Percentiles rank a stretch among this genome's conserved stretches.
phyloP scores from a whole-genome alignment of 2,329 filamentous ascomycete species.

The Fusarium verrucosum region DNA sequence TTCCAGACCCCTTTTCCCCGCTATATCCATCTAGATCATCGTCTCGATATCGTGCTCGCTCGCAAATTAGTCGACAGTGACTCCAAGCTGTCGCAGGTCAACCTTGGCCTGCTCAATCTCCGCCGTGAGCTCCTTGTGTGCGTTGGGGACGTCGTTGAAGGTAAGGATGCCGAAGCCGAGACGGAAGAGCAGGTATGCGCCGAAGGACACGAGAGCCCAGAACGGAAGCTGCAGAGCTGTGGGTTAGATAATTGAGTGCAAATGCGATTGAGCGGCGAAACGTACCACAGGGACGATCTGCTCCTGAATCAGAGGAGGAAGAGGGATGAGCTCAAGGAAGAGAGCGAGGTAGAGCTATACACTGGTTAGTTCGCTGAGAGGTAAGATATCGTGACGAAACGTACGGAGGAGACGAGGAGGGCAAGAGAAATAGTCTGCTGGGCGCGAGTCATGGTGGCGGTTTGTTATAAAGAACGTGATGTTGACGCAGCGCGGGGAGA shows the following conservation, averaged over 20 bases:
- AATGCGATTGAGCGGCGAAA: slow-evolving; percentile 28
- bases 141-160: slow-evolving; percentile 94
- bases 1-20: slow-evolving; percentile 18
- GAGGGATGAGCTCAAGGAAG: slow-evolving; percentile 83
- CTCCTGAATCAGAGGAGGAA: slow-evolving; percentile 79
- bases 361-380: slow-evolving; percentile 25
- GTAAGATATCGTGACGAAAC: slow-evolving; percentile 39
- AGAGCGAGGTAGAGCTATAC: slow-evolving; percentile 87
- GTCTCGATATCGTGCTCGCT: neutral
- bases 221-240: slow-evolving; percentile 77
- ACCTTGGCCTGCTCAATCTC: slow-evolving; percentile 82
- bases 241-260: neutral
- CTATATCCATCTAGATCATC: slow-evolving; percentile 35
- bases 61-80: slow-evolving; percentile 73
- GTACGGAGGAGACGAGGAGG: slow-evolving; percentile 87
- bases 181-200: slow-evolving; percentile 89
- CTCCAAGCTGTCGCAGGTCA: slow-evolving; percentile 77
- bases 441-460: slow-evolving; percentile 84
- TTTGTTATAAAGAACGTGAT: slow-evolving; percentile 14
- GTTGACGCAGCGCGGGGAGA: neutral
- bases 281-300: slow-evolving; percentile 91
- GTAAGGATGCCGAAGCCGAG: slow-evolving; percentile 93
- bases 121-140: slow-evolving; percentile 86
- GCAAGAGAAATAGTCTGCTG: slow-evolving; percentile 90
- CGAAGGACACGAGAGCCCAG: slow-evolving; percentile 90